Percentiles rank a stretch among this genome's conserved stretches.
Conservation (phyloP, 768 basidiomycete species). For the Tulasnella sp. region DNA sequence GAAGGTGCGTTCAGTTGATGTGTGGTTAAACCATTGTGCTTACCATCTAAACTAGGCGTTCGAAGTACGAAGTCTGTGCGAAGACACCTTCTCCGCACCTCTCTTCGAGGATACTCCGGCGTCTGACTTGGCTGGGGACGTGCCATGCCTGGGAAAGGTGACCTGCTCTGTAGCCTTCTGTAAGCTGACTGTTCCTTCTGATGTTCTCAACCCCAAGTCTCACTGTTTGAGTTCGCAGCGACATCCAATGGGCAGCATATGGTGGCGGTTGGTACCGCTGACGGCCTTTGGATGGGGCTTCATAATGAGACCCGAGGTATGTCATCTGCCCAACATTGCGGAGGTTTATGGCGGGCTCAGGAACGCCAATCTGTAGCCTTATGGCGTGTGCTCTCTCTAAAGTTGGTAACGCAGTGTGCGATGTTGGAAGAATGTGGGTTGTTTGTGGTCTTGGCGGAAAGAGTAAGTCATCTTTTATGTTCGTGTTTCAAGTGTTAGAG, state of each 20-base stretch:
- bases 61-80: slow-evolving; percentile 80
- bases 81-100: slow-evolving; percentile 77
- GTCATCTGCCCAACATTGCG: slow-evolving; percentile 21
- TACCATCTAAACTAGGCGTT: slow-evolving; percentile 45
- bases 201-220: too few species aligned
- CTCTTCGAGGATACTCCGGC: slow-evolving; percentile 34
- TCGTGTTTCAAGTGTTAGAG: not conserved
- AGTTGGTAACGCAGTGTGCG: slow-evolving; percentile 88
- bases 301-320: slow-evolving; percentile 76
- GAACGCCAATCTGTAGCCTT: slow-evolving; percentile 42
- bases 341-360: slow-evolving; percentile 3
- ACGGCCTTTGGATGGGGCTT: slow-evolving; percentile 94
- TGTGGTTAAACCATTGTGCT: not conserved
- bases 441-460: slow-evolving; percentile 90
- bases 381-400: slow-evolving; percentile 85
- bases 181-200: slow-evolving; percentile 24
- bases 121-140: not conserved
- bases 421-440: slow-evolving; percentile 95
- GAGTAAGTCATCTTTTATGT: slow-evolving; percentile 34
- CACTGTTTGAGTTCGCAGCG: slow-evolving; percentile 32
- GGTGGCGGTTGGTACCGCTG: slow-evolving; percentile 87
- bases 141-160: slow-evolving; percentile 56
- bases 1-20: slow-evolving; percentile 34
- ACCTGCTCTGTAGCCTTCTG: slow-evolving; percentile 94
- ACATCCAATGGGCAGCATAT: slow-evolving; percentile 75